Evolutionary conservation across 176 grass and related monocot genomes (phyloP).

Genomic region (Ampelocalamus luodianensis): DNA sequence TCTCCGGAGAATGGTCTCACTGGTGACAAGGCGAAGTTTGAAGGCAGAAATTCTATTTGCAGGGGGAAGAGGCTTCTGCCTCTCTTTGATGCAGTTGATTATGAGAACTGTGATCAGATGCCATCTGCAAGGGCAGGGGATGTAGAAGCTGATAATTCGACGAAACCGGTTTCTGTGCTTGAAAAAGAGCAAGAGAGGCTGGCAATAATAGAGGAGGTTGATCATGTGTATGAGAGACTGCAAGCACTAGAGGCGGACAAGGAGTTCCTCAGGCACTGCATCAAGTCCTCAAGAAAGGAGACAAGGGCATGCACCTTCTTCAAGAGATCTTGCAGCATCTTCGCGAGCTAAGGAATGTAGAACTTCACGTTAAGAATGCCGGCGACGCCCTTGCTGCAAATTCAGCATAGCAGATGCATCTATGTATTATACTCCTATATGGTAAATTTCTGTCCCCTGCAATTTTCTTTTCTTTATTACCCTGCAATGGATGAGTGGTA

Average conservation of each 20-base stretch:
- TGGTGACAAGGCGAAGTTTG: slow-evolving; percentile 38
- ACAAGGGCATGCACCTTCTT: slow-evolving; percentile 87
- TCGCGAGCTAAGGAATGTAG: slow-evolving; percentile 78
- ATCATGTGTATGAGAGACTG: slow-evolving; percentile 80
- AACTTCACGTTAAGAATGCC: slow-evolving; percentile 67
- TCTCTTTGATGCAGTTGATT: slow-evolving; percentile 69
- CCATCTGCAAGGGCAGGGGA: slow-evolving; percentile 32
- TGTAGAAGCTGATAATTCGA: slow-evolving; percentile 10
- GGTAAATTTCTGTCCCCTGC: slow-evolving; percentile 32
- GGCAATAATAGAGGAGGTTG: slow-evolving; percentile 75
- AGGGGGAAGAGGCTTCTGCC: slow-evolving; percentile 82
- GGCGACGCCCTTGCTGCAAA: slow-evolving; percentile 52
- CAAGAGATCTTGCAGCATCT: slow-evolving; percentile 94
- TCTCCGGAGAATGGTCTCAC: slow-evolving; percentile 25
- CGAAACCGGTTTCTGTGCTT: slow-evolving; percentile 22
- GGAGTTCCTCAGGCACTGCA: slow-evolving; percentile 93
- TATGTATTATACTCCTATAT: background rate
- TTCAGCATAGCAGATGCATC: slow-evolving; percentile 32
- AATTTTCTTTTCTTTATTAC: background rate
- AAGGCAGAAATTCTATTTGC: slow-evolving; percentile 44
- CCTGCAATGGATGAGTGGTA: background rate
- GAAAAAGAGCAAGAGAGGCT: slow-evolving; percentile 64
- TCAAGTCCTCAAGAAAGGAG: slow-evolving; percentile 92
- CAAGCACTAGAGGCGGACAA: slow-evolving; percentile 91
- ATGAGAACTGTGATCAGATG: slow-evolving; percentile 49